Conservation (phyloP, 2,329 filamentous ascomycete genomes). For the Fusarium floridanum region DNA sequence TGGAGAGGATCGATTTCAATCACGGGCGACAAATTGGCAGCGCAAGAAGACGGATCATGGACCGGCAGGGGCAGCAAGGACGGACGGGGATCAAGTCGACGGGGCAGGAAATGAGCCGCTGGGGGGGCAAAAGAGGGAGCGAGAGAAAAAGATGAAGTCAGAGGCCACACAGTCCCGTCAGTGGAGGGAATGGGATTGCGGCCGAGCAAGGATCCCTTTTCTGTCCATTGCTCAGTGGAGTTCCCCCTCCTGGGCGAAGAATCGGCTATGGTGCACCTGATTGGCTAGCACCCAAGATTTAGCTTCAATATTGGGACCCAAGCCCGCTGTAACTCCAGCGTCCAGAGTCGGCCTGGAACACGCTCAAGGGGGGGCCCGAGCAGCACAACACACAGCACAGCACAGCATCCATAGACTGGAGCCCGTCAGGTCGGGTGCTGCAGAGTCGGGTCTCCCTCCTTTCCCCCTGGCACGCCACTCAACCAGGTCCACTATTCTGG, state of each 20-base stretch:
- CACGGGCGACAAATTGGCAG: not conserved
- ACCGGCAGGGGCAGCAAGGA: not conserved
- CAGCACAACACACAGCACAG: not conserved
- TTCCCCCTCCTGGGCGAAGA: not conserved
- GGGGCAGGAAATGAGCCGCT: conserved; percentile 36
- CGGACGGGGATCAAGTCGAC: conserved; percentile 11
- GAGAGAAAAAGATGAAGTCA: conserved; percentile 32
- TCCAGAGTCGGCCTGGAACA: not conserved
- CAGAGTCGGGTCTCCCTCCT: not conserved
- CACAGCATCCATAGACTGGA: not conserved
- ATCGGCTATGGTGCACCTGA: not conserved
- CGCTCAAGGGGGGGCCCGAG: not conserved
- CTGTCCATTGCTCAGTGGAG: conserved; percentile 1
- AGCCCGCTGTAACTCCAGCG: conserved; percentile 5
- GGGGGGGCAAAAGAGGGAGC: conserved; percentile 9
- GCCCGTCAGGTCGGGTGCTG: conserved; percentile 6
- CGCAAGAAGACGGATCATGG: not conserved
- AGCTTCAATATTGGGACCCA: not conserved
- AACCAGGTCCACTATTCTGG: conserved; percentile 2
- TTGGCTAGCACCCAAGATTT: not conserved
- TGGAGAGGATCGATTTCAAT: not conserved
- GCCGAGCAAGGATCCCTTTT: conserved; percentile 5
- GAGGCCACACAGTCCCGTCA: conserved; percentile 3
- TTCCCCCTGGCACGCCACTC: not conserved
- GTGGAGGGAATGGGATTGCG: not conserved